Conservation (phyloP, 139 green algal genomes). For the Deuterostichococcus epilithicus region DNA sequence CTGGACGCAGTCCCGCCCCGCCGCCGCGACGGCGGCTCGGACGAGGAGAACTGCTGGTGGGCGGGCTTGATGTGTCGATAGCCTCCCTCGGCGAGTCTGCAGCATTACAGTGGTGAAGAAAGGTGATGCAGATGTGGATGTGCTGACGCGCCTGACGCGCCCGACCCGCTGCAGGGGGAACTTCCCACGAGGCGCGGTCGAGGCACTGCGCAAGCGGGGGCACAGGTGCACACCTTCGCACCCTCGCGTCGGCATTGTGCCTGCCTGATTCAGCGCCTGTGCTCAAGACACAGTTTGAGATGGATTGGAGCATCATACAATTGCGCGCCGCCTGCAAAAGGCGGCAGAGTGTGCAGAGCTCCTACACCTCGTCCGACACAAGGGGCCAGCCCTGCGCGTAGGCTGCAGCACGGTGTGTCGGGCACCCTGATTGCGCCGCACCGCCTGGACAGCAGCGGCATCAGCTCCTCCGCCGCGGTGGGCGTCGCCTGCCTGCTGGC, state of each 20-base stretch:
- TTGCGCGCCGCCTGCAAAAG: no score
- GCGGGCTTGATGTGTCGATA: no score
- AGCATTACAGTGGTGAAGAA: no score
- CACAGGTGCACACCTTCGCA: background rate
- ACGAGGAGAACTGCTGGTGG: background rate
- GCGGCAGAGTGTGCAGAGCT: no score
- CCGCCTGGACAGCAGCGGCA: background rate
- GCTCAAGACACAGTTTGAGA: no score
- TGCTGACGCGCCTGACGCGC: no score
- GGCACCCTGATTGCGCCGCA: background rate
- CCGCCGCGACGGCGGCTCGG: background rate
- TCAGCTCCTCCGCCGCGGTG: conserved; percentile 6
- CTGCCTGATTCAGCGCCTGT: no score
- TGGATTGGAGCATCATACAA: no score
- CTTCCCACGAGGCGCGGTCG: background rate
- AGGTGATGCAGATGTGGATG: no score
- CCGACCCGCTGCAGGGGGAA: background rate
- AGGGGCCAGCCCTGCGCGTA: no score
- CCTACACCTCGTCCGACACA: no score
- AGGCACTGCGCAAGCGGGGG: background rate
- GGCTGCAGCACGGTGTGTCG: background rate
- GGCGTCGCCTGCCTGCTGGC: conserved; percentile 9
- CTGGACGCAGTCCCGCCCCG: conserved; percentile 1
- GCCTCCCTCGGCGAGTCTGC: no score
- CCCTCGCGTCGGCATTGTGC: background rate